phyloP scores from a whole-genome alignment of 768 basidiomycete species.

The Lactarius quietus region DNA sequence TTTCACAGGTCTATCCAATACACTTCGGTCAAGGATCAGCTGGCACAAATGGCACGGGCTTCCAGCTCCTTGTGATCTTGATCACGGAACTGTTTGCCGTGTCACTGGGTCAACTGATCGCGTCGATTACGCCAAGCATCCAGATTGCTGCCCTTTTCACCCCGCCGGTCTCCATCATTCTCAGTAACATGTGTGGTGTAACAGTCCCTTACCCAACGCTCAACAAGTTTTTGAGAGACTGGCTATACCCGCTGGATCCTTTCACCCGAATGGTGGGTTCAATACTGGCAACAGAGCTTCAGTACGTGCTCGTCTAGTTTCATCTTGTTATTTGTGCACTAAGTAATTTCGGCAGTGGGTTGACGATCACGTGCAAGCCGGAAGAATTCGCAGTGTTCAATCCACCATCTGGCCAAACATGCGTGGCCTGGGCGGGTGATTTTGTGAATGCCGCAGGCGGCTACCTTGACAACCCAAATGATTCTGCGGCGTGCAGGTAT shows the following conservation, averaged over 20 bases:
- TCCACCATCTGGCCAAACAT: constrained; percentile 74
- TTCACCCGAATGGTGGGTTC: constrained; percentile 71
- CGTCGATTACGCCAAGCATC: constrained; percentile 71
- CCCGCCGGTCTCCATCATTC: constrained; percentile 62
- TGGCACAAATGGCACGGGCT: constrained; percentile 63
- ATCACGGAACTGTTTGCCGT: constrained; percentile 74
- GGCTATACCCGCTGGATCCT: constrained; percentile 74
- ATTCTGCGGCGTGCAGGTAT: constrained; percentile 61
- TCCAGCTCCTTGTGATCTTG: constrained; percentile 66
- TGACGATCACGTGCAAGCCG: constrained; percentile 56
- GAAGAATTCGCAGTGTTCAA: constrained; percentile 71
- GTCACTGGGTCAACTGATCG: constrained; percentile 69
- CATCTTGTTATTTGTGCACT: neutral
- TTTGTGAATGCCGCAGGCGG: constrained; percentile 65
- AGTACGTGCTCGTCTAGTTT: constrained; percentile 37
- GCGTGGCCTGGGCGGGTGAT: constrained; percentile 61
- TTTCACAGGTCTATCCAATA: constrained; percentile 53
- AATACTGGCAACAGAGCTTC: constrained; percentile 77
- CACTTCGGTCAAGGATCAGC: constrained; percentile 62
- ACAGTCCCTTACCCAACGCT: constrained; percentile 67
- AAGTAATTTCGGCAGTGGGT: constrained; percentile 42
- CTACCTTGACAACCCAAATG: constrained; percentile 66
- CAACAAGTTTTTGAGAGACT: constrained; percentile 66
- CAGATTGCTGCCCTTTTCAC: constrained; percentile 72
- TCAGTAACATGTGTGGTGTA: constrained; percentile 77